Evolutionary conservation across 176 grass and related monocot genomes (phyloP).

Genomic region (Echinochloa phyllopogon): DNA sequence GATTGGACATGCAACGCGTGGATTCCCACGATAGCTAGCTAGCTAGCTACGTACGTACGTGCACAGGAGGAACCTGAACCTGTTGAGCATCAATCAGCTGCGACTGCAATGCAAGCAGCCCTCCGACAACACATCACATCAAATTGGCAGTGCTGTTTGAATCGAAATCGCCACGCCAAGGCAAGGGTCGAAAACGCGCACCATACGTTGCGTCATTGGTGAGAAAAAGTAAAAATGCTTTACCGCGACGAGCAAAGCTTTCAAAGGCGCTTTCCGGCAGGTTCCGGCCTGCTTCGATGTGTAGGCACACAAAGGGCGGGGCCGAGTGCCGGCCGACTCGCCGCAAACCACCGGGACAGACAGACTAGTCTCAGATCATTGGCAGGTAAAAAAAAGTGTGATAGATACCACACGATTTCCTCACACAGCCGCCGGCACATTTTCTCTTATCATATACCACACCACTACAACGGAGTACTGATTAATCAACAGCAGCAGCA

Average conservation of each 20-base stretch:
- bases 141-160: not conserved
- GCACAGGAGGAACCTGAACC: too few relatives aligned
- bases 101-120: too few relatives aligned
- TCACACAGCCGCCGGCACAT: not conserved
- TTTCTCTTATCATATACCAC: not conserved
- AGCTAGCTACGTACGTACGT: too few relatives aligned
- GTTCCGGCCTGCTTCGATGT: conserved; percentile 46
- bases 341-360: not conserved
- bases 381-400: not conserved
- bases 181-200: not conserved
- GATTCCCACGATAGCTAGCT: too few relatives aligned
- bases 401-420: not conserved
- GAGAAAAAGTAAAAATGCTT: not conserved
- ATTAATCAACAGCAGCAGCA: not conserved
- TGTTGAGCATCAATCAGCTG: too few relatives aligned
- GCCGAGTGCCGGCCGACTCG: too few relatives aligned
- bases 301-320: not conserved
- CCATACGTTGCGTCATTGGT: not conserved
- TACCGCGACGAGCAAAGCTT: not conserved
- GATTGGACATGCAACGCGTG: not conserved
- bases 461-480: not conserved
- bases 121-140: too few relatives aligned
- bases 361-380: not conserved
- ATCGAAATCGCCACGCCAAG: not conserved
- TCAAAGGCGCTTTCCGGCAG: not conserved